A percentile compares a stretch with the other conserved stretches of the same genome.
Evolutionary conservation across 2,329 filamentous ascomycete species (phyloP).

Genomic region (Aspergillus sp.): DNA sequence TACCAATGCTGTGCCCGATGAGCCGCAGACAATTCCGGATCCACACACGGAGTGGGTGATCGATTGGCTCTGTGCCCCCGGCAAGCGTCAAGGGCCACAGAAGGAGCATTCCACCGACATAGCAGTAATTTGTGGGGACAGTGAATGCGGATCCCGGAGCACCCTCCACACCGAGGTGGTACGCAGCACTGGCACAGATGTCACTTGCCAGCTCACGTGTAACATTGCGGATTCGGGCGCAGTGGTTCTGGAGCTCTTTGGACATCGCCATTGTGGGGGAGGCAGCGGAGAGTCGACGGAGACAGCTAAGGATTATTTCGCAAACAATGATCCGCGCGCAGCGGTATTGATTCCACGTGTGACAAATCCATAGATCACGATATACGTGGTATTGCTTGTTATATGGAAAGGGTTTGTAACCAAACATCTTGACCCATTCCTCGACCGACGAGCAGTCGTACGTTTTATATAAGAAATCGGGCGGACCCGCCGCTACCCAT

Average conservation of each 20-base stretch:
- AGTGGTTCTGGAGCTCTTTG: slow-evolving; percentile 31
- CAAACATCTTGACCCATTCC: slow-evolving; percentile 36
- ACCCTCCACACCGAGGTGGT: slow-evolving; percentile 29
- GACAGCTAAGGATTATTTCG: slow-evolving; percentile 46
- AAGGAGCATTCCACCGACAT: slow-evolving; percentile 33
- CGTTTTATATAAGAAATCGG: slow-evolving; percentile 28
- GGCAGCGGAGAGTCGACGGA: slow-evolving; percentile 25
- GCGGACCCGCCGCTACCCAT: slow-evolving; percentile 30
- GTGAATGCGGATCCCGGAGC: slow-evolving; percentile 5
- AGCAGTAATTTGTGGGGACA: slow-evolving; percentile 26
- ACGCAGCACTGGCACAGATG: slow-evolving; percentile 40
- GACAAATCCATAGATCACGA: slow-evolving; percentile 53
- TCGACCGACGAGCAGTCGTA: slow-evolving; percentile 24
- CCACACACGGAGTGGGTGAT: slow-evolving; percentile 32
- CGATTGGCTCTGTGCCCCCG: slow-evolving; percentile 30
- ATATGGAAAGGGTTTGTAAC: slow-evolving; percentile 38
- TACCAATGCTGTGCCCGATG: slow-evolving; percentile 37
- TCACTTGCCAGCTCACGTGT: slow-evolving; percentile 32
- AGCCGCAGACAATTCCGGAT: slow-evolving; percentile 29
- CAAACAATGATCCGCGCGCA: slow-evolving; percentile 57
- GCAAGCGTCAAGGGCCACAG: slow-evolving; percentile 41
- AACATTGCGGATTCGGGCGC: slow-evolving; percentile 27
- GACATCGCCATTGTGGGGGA: slow-evolving; percentile 23
- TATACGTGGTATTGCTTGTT: slow-evolving; percentile 58
- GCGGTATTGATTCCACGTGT: slow-evolving; percentile 61